Conservation (phyloP, 768 basidiomycete genomes). For the Termitomyces sp. region DNA sequence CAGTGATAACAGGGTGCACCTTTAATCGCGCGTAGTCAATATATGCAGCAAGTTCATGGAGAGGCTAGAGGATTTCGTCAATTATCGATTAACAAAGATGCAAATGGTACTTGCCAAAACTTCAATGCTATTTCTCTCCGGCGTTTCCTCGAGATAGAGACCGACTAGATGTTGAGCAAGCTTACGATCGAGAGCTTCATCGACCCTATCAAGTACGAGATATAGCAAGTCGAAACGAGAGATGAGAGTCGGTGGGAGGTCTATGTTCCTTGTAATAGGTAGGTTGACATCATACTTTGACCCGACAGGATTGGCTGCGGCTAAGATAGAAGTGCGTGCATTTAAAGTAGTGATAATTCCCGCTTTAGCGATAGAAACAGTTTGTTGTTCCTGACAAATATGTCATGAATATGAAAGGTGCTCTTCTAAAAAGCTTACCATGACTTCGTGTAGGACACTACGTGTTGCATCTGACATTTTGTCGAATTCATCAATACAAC, state of each 20-base stretch:
- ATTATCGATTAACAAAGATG: not conserved
- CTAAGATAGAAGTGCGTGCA: constrained; percentile 95
- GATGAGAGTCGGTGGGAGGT: constrained; percentile 95
- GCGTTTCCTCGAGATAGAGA: constrained; percentile 89
- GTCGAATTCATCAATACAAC: constrained; percentile 99
- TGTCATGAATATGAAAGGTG: not conserved
- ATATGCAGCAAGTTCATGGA: constrained; percentile 89
- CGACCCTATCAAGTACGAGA: constrained; percentile 91
- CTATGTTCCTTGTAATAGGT: constrained; percentile 94
- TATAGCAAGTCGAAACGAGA: constrained; percentile 97
- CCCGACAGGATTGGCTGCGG: constrained; percentile 95
- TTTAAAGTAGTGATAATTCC: constrained; percentile 99
- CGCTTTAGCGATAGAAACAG: constrained; percentile 97
- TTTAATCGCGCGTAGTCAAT: constrained; percentile 89
- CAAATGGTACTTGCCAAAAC: constrained; percentile 57
- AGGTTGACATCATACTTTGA: constrained; percentile 91
- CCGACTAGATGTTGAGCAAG: constrained; percentile 92
- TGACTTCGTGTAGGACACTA: constrained; percentile 98
- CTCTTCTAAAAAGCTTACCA: constrained; percentile 45
- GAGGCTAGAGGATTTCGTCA: constrained; percentile 46
- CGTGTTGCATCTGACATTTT: constrained; percentile 98
- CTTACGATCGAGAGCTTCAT: constrained; percentile 79
- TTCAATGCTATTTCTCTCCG: constrained; percentile 60
- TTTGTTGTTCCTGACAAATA: constrained; percentile 87
- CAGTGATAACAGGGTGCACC: constrained; percentile 82